A percentile compares a stretch with the other conserved stretches of the same genome.
Conservation (phyloP, 179 eudicot genomes). For the Silene vulgaris region DNA sequence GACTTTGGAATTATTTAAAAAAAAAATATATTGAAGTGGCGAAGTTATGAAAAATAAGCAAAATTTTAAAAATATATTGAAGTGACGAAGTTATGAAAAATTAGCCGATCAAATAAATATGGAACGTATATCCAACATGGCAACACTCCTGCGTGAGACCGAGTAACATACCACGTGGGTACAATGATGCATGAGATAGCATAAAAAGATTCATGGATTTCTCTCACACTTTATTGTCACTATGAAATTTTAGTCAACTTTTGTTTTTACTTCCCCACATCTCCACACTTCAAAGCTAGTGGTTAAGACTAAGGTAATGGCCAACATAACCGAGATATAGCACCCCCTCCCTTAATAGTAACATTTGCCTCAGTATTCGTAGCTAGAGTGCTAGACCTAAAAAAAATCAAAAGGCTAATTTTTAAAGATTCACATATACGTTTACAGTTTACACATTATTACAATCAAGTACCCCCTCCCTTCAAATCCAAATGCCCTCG, state of each 20-base stretch:
- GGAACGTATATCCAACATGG: neutral
- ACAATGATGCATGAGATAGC: neutral
- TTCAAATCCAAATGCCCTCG: neutral
- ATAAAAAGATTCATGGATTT: neutral
- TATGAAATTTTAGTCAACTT: neutral
- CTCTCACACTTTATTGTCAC: slow-evolving; percentile 6
- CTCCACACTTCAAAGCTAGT: neutral
- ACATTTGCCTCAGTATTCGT: neutral
- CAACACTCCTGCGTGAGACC: neutral
- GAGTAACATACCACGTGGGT: neutral
- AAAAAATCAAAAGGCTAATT: neutral
- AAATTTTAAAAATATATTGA: too few species aligned
- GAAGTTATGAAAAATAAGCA: too few species aligned
- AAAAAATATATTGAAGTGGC: too few species aligned
- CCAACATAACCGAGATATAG: neutral
- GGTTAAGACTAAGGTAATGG: neutral
- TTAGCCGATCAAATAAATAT: too few species aligned
- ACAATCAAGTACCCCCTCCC: slow-evolving; percentile 5
- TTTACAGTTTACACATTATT: slow-evolving; percentile 5
- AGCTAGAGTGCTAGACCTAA: neutral
- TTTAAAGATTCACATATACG: neutral
- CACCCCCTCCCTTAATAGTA: neutral
- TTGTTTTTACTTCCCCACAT: neutral
- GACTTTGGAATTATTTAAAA: too few species aligned
- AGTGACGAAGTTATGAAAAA: too few species aligned